These are phyloP conservation scores for Syzygium aromaticum DNA, from an alignment of 345 rosid species.

Conservation along the genomic window DNA sequence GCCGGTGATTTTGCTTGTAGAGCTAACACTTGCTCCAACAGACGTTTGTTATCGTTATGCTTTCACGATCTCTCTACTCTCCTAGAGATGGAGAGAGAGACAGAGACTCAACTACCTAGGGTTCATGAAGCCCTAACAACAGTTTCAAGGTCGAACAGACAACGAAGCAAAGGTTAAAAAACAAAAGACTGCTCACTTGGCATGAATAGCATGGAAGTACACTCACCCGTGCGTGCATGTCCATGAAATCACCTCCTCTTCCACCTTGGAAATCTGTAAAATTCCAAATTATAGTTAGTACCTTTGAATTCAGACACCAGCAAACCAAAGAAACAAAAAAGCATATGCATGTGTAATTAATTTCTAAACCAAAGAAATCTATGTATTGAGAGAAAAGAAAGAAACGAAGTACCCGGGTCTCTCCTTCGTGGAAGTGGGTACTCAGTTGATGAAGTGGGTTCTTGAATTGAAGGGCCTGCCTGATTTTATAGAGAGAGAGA, in stretches of 20 bases:
- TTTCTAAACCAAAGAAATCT: not conserved
- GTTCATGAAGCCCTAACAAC: not conserved
- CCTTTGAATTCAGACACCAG: not conserved
- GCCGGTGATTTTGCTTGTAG: not conserved
- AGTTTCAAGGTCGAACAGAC: conserved; percentile 7
- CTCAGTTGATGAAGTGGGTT: not conserved
- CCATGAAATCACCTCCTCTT: not conserved
- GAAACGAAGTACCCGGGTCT: not conserved
- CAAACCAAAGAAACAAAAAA: not conserved
- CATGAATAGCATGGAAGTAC: conserved; percentile 1
- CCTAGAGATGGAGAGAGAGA: not conserved
- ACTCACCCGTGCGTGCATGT: not conserved
- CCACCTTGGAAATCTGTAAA: not conserved
- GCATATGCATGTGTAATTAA: not conserved
- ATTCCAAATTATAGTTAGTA: not conserved
- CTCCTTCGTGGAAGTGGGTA: not conserved
- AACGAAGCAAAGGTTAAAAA: conserved; percentile 5
- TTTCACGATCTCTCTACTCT: not conserved
- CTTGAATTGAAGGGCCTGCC: not conserved
- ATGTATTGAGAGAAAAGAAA: not conserved
- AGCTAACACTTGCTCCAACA: not conserved
- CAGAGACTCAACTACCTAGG: not conserved
- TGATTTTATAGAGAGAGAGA: not conserved
- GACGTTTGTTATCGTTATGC: not conserved
- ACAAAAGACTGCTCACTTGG: conserved; percentile 3